phyloP scores from a whole-genome alignment of 176 grass and related monocot species.

The Avena atlantica region DNA sequence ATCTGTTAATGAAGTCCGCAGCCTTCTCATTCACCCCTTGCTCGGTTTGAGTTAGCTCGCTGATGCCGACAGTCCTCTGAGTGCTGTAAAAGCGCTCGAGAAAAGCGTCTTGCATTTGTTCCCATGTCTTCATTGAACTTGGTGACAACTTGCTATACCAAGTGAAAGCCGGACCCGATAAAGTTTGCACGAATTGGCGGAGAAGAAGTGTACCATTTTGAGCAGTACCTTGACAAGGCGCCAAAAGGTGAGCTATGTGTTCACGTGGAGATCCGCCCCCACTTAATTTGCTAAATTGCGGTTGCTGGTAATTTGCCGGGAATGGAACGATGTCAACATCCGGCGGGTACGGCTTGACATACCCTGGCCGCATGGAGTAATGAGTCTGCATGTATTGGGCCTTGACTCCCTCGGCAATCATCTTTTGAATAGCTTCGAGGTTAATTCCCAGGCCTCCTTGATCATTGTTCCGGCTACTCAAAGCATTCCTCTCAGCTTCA shows the following conservation, averaged over 20 bases:
- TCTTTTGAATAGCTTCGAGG: neutral
- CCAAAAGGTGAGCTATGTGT: neutral
- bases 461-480: neutral
- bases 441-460: neutral
- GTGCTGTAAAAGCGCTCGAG: neutral
- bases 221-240: neutral
- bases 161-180: neutral
- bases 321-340: neutral
- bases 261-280: neutral
- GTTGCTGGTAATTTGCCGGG: neutral
- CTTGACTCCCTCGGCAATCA: neutral
- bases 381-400: neutral
- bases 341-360: neutral
- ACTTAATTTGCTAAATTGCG: neutral
- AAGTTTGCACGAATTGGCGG: neutral
- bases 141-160: neutral
- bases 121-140: neutral
- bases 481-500: neutral
- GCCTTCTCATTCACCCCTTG: neutral
- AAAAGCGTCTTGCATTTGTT: neutral
- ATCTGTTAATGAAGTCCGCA: neutral
- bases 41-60: neutral
- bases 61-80: neutral
- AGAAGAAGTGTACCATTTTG: neutral
- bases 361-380: neutral